Percentiles rank a stretch among this genome's conserved stretches.
Evolutionary conservation across 106 monocot genomes (phyloP).

Genomic region (Dendrobium catenatum): DNA sequence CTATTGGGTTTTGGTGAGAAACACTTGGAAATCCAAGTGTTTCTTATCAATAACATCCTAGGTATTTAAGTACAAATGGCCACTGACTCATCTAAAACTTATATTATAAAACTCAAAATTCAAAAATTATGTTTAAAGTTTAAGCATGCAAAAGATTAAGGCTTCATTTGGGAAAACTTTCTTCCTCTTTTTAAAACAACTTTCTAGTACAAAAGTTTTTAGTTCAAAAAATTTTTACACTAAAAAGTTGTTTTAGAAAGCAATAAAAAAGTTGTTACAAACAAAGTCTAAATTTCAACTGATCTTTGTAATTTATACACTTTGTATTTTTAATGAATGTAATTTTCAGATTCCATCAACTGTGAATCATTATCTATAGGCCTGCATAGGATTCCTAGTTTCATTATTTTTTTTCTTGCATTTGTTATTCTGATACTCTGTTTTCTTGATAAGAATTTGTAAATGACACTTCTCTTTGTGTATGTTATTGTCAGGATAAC

Average conservation of each 20-base stretch:
- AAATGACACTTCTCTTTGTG: slow-evolving; percentile 10
- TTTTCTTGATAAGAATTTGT: neutral
- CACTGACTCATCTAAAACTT: neutral
- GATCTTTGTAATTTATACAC: neutral
- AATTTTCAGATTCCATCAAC: neutral
- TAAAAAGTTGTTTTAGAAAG: too few relatives aligned
- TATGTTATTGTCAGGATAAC: slow-evolving; percentile 37
- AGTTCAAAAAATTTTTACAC: too few relatives aligned
- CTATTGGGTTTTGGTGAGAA: too few relatives aligned
- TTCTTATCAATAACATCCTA: neutral
- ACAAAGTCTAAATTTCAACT: neutral
- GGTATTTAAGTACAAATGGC: neutral
- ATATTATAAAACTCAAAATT: neutral
- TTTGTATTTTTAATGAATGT: neutral
- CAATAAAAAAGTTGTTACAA: too few relatives aligned
- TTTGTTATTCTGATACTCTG: neutral
- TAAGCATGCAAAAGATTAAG: neutral
- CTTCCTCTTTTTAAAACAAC: too few relatives aligned
- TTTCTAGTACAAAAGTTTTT: too few relatives aligned
- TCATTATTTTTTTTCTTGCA: neutral
- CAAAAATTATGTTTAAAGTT: neutral
- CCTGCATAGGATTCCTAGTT: neutral
- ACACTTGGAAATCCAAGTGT: too few relatives aligned
- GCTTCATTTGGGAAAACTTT: too few relatives aligned
- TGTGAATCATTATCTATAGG: neutral